These are phyloP conservation scores for Pseudozyma sp. DNA, from an alignment of 1,284 basidiomycete genomes.

Conservation along the genomic window DNA sequence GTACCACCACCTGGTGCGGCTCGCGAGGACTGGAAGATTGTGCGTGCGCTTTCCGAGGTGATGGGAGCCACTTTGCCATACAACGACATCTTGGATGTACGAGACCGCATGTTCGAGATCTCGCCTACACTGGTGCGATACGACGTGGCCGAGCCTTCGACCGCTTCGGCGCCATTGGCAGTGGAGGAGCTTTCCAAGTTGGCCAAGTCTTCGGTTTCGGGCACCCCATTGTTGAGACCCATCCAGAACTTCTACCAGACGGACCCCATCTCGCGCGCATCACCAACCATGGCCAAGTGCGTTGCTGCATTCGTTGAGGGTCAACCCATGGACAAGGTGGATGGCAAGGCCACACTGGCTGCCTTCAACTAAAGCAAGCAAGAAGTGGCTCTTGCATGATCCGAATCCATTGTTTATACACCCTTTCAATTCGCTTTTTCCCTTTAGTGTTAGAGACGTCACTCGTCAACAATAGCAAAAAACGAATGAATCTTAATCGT, in stretches of 20 bases:
- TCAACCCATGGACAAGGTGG: slow-evolving; percentile 50
- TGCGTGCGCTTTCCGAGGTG: slow-evolving; percentile 93
- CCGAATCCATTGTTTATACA: not conserved
- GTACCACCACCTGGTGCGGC: slow-evolving; percentile 94
- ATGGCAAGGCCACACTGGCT: slow-evolving; percentile 43
- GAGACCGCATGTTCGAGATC: slow-evolving; percentile 97
- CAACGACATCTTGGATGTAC: slow-evolving; percentile 85
- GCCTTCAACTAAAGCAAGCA: slow-evolving; percentile 32
- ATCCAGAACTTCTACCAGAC: slow-evolving; percentile 97
- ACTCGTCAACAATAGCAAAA: slow-evolving; percentile 2
- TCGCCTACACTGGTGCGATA: slow-evolving; percentile 90
- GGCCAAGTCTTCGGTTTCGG: slow-evolving; percentile 42
- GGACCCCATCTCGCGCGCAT: slow-evolving; percentile 76
- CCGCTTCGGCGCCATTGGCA: slow-evolving; percentile 67
- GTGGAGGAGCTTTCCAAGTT: slow-evolving; percentile 54
- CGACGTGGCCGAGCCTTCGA: slow-evolving; percentile 84
- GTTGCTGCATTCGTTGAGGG: slow-evolving; percentile 50
- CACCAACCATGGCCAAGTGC: slow-evolving; percentile 69
- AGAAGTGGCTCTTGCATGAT: not conserved
- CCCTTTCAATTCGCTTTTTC: not conserved
- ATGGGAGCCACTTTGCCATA: slow-evolving; percentile 85
- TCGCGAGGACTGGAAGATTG: slow-evolving; percentile 98
- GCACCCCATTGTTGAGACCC: slow-evolving; percentile 79
- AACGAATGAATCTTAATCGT: slow-evolving; percentile 18
- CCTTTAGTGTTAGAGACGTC: not conserved